Evolutionary conservation across 2,329 filamentous ascomycete species (phyloP).

Genomic region (Xylaria sp.): DNA sequence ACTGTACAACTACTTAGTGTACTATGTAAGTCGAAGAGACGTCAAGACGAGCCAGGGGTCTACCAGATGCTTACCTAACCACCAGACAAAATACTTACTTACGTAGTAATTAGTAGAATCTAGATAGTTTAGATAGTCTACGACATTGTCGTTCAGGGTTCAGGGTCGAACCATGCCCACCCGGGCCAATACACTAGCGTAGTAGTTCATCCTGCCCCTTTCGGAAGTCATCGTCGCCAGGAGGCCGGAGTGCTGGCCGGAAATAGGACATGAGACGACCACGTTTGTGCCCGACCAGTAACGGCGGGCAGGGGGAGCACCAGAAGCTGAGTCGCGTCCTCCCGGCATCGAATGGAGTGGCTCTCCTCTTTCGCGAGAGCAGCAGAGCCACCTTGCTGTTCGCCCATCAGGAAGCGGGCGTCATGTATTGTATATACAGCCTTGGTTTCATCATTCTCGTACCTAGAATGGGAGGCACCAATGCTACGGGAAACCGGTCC

Average conservation of each 20-base stretch:
- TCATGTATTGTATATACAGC: neutral
- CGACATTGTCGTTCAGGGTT: no score
- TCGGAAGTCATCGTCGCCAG: neutral
- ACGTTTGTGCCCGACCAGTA: conserved; percentile 22
- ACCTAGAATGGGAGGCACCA: neutral
- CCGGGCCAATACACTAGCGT: no score
- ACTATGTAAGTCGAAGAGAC: no score
- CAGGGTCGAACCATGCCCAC: no score
- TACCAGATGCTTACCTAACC: neutral
- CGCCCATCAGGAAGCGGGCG: neutral
- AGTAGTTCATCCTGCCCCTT: neutral
- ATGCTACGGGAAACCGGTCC: neutral
- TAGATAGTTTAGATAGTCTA: no score
- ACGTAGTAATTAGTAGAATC: no score
- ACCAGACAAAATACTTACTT: no score
- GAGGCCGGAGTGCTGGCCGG: neutral
- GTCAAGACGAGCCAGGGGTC: neutral
- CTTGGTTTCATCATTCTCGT: conserved; percentile 8
- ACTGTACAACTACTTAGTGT: neutral
- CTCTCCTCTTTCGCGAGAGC: neutral
- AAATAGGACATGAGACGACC: conserved; percentile 2
- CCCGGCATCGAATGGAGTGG: neutral
- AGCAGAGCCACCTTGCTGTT: neutral
- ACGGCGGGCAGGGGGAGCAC: neutral
- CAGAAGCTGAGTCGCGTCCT: neutral